These are phyloP conservation scores for Nicotiana rustica DNA, from an alignment of 305 asterid genomes.

Conservation along the genomic window DNA sequence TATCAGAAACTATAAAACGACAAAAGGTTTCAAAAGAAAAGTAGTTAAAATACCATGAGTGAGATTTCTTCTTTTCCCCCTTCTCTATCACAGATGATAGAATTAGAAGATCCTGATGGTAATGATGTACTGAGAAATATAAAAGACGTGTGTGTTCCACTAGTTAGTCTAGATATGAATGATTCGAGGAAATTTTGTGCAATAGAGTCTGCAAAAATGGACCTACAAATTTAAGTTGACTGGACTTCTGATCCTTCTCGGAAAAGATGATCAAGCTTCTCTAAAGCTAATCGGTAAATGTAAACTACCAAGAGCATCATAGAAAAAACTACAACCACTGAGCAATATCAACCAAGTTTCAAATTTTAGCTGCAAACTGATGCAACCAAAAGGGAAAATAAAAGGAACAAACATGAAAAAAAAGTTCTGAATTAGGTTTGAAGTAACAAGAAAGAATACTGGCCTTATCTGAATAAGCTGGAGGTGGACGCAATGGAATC, in stretches of 20 bases:
- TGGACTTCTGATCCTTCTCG: neutral
- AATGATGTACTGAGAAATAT: neutral
- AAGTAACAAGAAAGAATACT: constrained; percentile 33
- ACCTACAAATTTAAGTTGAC: neutral
- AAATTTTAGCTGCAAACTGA: neutral
- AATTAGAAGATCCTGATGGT: neutral
- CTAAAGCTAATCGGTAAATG: neutral
- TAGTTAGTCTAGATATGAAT: neutral
- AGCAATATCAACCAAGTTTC: constrained; percentile 1
- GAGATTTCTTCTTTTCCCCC: neutral
- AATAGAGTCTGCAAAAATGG: neutral
- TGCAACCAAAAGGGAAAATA: constrained; percentile 2
- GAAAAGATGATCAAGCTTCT: neutral
- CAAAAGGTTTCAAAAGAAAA: neutral
- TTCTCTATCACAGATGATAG: neutral
- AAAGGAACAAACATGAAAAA: neutral
- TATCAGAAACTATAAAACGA: neutral
- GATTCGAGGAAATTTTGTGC: neutral
- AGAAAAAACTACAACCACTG: neutral
- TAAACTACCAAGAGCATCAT: neutral
- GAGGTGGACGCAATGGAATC: constrained; percentile 83
- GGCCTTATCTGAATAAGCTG: constrained; percentile 84
- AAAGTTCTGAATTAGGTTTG: neutral
- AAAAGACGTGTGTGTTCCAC: neutral
- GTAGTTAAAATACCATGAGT: neutral